These are phyloP conservation scores for Hypoxylon fragiforme DNA, from an alignment of 495 filamentous ascomycete genomes.

Conservation along the genomic window DNA sequence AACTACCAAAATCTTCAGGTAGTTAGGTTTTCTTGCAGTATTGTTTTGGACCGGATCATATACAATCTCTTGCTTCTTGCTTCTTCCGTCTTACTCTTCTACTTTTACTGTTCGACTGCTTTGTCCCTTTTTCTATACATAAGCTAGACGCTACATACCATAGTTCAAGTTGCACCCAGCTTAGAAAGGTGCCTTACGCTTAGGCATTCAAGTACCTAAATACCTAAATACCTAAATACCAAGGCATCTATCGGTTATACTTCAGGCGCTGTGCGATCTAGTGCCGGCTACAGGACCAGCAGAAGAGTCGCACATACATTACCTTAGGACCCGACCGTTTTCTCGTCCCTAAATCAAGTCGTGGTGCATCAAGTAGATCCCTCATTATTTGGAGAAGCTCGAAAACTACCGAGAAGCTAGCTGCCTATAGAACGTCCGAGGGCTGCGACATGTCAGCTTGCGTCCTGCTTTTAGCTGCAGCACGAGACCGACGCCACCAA, in stretches of 20 bases:
- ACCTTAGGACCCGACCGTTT: not conserved
- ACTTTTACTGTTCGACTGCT: no score
- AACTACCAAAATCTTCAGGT: no score
- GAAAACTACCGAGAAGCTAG: slow-evolving; percentile 17
- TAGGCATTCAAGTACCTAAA: no score
- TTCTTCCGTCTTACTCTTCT: no score
- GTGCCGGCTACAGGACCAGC: slow-evolving; percentile 14
- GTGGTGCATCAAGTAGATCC: slow-evolving; percentile 12
- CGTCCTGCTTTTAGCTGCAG: slow-evolving; percentile 13
- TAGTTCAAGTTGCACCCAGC: no score
- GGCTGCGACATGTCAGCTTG: slow-evolving; percentile 35
- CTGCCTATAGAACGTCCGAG: slow-evolving; percentile 19
- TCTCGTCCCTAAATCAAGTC: not conserved
- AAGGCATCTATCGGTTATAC: not conserved
- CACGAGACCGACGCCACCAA: slow-evolving; percentile 28
- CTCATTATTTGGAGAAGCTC: slow-evolving; percentile 19
- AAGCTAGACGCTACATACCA: no score
- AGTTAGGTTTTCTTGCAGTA: no score
- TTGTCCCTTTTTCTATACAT: no score
- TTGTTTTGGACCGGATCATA: no score
- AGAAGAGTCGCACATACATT: slow-evolving; percentile 8
- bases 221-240: not conserved
- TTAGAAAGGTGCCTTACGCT: no score
- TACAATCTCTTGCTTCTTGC: no score
- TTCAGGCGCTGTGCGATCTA: slow-evolving; percentile 8